Conservation (phyloP, 2,329 filamentous ascomycete genomes). For the Colletotrichum siamense region DNA sequence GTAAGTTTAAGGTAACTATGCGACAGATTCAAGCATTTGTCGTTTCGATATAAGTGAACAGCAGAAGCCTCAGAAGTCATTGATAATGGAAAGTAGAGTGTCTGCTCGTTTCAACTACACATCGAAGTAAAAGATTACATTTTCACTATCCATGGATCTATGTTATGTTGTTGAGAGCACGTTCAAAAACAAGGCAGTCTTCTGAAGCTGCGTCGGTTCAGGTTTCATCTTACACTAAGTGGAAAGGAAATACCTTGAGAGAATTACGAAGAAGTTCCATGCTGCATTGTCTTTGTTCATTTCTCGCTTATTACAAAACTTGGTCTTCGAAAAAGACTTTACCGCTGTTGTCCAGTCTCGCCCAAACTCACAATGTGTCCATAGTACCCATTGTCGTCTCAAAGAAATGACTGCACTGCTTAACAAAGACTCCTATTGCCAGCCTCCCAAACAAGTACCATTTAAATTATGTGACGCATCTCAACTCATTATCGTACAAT, state of each 20-base stretch:
- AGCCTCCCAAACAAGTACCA: background rate
- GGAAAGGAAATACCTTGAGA: background rate
- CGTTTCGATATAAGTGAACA: background rate
- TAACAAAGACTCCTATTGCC: background rate
- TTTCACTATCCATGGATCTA: background rate
- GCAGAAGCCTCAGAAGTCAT: background rate
- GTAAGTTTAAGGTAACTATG: background rate
- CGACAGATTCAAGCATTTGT: background rate
- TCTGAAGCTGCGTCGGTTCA: background rate
- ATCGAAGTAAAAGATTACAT: background rate
- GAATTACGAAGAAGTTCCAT: background rate
- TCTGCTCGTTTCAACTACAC: background rate
- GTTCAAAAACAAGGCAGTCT: rapidly evolving
- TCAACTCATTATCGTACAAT: background rate
- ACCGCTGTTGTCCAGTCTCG: background rate
- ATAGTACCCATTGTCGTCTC: background rate
- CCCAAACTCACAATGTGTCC: background rate
- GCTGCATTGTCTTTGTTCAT: background rate
- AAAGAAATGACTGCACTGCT: background rate
- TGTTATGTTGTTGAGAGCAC: rapidly evolving
- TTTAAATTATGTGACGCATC: background rate
- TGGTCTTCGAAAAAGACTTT: background rate
- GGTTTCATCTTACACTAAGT: background rate
- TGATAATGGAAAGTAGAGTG: background rate
- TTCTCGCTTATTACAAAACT: background rate